phyloP scores from a whole-genome alignment of 2,329 filamentous ascomycete species.

The Trematosphaeria pertusa region DNA sequence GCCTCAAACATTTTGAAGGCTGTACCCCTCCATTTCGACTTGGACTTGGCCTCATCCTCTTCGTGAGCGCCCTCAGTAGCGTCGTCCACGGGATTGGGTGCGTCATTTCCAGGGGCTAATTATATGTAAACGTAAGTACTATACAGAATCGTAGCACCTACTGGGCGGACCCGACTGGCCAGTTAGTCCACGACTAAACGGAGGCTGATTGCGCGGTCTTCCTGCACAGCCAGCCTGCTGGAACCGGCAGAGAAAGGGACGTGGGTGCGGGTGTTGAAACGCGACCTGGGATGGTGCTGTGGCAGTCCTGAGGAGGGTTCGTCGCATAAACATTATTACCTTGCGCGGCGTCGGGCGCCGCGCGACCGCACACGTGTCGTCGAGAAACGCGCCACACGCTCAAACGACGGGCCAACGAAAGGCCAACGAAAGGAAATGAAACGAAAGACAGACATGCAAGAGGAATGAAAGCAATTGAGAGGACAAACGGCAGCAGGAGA shows the following conservation, averaged over 20 bases:
- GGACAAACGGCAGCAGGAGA: constrained; percentile 1
- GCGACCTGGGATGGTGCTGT: constrained; percentile 25
- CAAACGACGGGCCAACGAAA: constrained; percentile 11
- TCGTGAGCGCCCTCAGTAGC: constrained; percentile 34
- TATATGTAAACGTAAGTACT: not conserved
- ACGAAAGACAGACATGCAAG: constrained; percentile 21
- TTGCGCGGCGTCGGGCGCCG: constrained; percentile 27
- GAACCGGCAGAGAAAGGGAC: constrained; percentile 20
- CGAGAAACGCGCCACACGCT: constrained; percentile 14
- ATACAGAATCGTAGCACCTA: not conserved
- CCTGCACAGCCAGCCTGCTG: constrained; percentile 34
- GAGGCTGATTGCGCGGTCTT: constrained; percentile 14
- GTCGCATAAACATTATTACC: constrained; percentile 42
- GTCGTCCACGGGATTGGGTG: constrained; percentile 48
- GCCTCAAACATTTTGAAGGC: constrained; percentile 61
- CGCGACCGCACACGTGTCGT: constrained; percentile 29
- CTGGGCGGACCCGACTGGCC: constrained; percentile 44
- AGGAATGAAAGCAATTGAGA: constrained; percentile 10
- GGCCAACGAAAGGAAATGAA: constrained; percentile 21
- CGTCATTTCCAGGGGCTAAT: constrained; percentile 42
- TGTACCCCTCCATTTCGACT: constrained; percentile 49
- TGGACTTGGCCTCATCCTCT: constrained; percentile 25
- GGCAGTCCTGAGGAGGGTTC: constrained; percentile 22
- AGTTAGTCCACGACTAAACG: constrained; percentile 33
- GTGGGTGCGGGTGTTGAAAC: constrained; percentile 23